Percentiles rank a stretch among this genome's conserved stretches.
Conservation (phyloP, 345 rosid genomes). For the Eutrema heterophyllum region DNA sequence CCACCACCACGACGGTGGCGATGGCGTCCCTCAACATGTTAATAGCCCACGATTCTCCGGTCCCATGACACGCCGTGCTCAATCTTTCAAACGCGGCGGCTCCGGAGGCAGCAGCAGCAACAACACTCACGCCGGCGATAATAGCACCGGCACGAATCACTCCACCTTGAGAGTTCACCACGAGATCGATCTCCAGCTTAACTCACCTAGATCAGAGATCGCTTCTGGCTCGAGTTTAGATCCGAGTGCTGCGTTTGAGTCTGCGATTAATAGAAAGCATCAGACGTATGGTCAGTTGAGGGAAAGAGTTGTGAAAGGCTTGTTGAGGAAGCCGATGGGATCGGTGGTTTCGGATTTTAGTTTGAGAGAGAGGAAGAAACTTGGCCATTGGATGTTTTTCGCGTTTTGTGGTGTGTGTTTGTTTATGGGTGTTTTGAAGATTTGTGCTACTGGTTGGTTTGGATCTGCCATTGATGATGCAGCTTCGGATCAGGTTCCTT, state of each 20-base stretch:
- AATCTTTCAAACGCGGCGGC: conserved; percentile 74
- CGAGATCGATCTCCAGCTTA: conserved; percentile 69
- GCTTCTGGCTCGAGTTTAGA: conserved; percentile 25
- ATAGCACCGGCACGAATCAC: not conserved
- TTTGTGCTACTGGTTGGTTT: conserved; percentile 87
- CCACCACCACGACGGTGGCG: conserved; percentile 46
- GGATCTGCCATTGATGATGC: conserved; percentile 75
- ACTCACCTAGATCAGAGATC: conserved; percentile 77
- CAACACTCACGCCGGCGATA: conserved; percentile 2
- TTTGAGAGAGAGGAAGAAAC: conserved; percentile 60
- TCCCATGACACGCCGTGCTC: conserved; percentile 84
- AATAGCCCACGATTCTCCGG: conserved; percentile 90
- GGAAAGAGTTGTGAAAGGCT: conserved; percentile 49
- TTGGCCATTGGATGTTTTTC: conserved; percentile 89
- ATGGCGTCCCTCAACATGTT: conserved; percentile 70
- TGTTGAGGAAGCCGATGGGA: conserved; percentile 51
- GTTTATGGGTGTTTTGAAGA: conserved; percentile 81
- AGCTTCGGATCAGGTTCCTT: conserved; percentile 43
- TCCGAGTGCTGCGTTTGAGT: conserved; percentile 38
- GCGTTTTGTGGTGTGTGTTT: conserved; percentile 73
- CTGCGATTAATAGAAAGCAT: conserved; percentile 36
- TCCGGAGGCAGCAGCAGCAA: conserved; percentile 25
- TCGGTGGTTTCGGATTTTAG: conserved; percentile 59
- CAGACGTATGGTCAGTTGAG: conserved; percentile 32
- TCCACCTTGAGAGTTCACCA: conserved; percentile 40